phyloP scores from a whole-genome alignment of 257 asterid species.

The Forsythia viridissima region DNA sequence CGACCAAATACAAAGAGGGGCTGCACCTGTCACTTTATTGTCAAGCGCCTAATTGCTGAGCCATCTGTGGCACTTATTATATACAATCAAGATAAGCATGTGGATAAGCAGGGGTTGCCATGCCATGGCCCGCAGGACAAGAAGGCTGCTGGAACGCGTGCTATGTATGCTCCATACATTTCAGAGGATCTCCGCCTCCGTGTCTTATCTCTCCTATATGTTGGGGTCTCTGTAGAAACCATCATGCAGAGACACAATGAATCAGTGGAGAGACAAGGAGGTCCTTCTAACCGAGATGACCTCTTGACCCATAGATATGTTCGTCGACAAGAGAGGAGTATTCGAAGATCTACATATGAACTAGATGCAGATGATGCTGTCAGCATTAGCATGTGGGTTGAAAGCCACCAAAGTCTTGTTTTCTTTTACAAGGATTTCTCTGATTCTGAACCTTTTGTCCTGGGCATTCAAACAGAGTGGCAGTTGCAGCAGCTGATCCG shows the following conservation, averaged over 20 bases:
- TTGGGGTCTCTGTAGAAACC: constrained; percentile 96
- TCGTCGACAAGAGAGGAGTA: constrained; percentile 89
- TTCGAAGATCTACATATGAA: constrained; percentile 71
- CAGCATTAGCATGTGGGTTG: constrained; percentile 81
- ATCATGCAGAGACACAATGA: constrained; percentile 96
- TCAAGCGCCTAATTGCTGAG: constrained; percentile 86
- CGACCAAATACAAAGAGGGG: constrained; percentile 98
- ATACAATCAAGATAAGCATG: constrained; percentile 83
- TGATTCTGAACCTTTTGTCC: constrained; percentile 70
- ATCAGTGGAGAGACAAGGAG: constrained; percentile 91
- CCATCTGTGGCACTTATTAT: constrained; percentile 87
- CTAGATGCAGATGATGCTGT: constrained; percentile 79
- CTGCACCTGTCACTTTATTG: constrained; percentile 93
- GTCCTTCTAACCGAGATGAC: constrained; percentile 93
- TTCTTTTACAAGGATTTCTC: constrained; percentile 87
- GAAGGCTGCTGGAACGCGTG: constrained; percentile 89
- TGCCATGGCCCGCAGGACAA: constrained; percentile 95
- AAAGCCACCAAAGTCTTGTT: constrained; percentile 63
- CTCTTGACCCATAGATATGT: constrained; percentile 92
- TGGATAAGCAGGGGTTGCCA: constrained; percentile 80
- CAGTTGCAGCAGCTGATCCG: constrained; percentile 97
- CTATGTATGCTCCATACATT: constrained; percentile 98
- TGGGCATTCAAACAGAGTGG: constrained; percentile 99
- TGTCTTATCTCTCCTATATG: constrained; percentile 78
- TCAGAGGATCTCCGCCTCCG: constrained; percentile 96